Evolutionary conservation across 345 rosid species (phyloP), one percentile per base, ranked within the genome.

Genomic region (Lumnitzera racemosa): DNA sequence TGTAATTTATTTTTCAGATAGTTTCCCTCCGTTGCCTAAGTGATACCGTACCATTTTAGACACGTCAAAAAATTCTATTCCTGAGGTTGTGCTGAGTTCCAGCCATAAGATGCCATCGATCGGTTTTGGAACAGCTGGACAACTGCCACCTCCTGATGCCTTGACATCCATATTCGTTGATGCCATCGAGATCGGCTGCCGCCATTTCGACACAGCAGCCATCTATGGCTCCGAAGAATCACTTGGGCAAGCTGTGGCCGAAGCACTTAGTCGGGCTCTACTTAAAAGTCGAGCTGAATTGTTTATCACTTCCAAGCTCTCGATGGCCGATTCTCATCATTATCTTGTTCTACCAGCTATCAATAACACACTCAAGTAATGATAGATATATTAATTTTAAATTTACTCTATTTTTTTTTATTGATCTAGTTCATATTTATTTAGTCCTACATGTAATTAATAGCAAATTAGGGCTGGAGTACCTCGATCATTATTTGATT

Each of bases 261-360:
- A 56, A 24, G 89, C 94, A 7, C 46, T 81, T 13, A 24, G 55
- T 2, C 76, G 59, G 2, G 79, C 82, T 0, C 75, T 80, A 13
- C 55, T 89, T 25, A 46, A 15, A 29, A 74, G 83, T 14, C 64
- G 89, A 13, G 70, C 79, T 15, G 83, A 84, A 1, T 61, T 89
- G 23, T 84, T 86, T 65, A 67, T 86, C 54, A 86, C 95, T 58
- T 70, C 89, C 2, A 89, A 89, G 64, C 81, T 87, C 0, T 84
- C 84, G 79, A 59, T 83, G 29, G 49, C 72, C 12, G 75, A 81
- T 15, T 81, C 87, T 57, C 80, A 89, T 51, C 65, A 17, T 2
- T 77, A 76, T 20, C 80, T 81, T 6, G 80, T 84, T 2, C 53
- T 86, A 23, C 81, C 88, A 3, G 81, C 86, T 25, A 64, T 86